Percentiles rank a stretch among this genome's conserved stretches.
These are phyloP conservation scores for Fusarium nanum DNA, from an alignment of 2,329 filamentous ascomycete genomes.

Conservation along the genomic window DNA sequence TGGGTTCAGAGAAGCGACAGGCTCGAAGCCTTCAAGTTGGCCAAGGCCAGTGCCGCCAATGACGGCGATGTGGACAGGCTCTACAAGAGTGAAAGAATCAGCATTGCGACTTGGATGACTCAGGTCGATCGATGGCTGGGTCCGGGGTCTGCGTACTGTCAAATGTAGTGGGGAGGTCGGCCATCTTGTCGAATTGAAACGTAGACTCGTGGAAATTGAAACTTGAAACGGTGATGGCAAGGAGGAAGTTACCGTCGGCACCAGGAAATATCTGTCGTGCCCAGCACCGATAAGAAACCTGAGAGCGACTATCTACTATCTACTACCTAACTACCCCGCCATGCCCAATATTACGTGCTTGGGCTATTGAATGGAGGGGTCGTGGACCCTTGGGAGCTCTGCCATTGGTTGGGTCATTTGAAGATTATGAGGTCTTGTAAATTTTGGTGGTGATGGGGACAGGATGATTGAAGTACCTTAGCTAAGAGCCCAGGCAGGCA, in stretches of 20 bases:
- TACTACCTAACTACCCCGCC: constrained; percentile 42
- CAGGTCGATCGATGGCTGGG: not conserved
- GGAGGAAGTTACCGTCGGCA: constrained; percentile 17
- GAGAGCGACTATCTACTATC: not conserved
- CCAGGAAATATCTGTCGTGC: constrained; percentile 24
- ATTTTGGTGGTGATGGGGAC: not conserved
- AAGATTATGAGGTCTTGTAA: constrained; percentile 1
- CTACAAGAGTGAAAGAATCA: constrained; percentile 53
- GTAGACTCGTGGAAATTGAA: constrained; percentile 1
- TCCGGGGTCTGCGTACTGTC: constrained; percentile 60
- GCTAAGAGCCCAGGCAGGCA: not conserved
- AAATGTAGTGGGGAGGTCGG: constrained; percentile 67
- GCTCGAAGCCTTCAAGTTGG: constrained; percentile 86
- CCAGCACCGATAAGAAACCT: constrained; percentile 24
- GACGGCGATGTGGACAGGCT: constrained; percentile 83
- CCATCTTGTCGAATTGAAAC: constrained; percentile 54
- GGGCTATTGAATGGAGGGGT: constrained; percentile 40
- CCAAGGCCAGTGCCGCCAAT: constrained; percentile 94
- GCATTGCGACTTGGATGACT: constrained; percentile 12
- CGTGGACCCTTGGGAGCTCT: constrained; percentile 35
- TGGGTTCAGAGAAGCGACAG: constrained; percentile 81
- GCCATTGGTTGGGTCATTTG: constrained; percentile 33
- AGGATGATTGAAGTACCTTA: too few species aligned
- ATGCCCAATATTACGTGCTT: constrained; percentile 40
- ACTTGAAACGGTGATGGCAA: constrained; percentile 12